Conservation (phyloP, 2,329 filamentous ascomycete species). For the Fusarium falciforme region DNA sequence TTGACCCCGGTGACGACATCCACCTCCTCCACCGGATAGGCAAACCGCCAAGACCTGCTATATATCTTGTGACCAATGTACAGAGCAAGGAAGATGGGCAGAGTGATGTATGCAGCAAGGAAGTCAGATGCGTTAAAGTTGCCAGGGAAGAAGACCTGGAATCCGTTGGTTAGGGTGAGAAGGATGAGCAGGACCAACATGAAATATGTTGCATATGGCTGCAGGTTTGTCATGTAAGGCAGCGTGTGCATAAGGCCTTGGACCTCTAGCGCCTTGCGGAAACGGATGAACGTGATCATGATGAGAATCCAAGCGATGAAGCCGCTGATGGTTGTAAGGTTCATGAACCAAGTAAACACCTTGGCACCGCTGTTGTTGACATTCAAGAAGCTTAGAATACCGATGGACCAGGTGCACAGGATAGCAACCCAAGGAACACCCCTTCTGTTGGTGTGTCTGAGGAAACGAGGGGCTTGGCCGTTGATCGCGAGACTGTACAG, state of each 20-base stretch:
- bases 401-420: constrained; percentile 66
- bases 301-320: constrained; percentile 63
- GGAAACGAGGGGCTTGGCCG: constrained; percentile 72
- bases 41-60: not conserved
- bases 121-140: constrained; percentile 74
- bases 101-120: constrained; percentile 70
- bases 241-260: constrained; percentile 61
- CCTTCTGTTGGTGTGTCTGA: constrained; percentile 67
- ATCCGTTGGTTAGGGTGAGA: constrained; percentile 79
- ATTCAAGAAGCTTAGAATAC: constrained; percentile 69
- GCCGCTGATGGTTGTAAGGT: constrained; percentile 16
- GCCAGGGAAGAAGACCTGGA: constrained; percentile 75
- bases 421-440: constrained; percentile 70
- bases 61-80: constrained; percentile 69
- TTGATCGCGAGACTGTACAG: constrained; percentile 75
- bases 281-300: constrained; percentile 46
- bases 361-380: constrained; percentile 26
- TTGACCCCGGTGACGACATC: not conserved
- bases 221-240: constrained; percentile 63
- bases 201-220: constrained; percentile 74
- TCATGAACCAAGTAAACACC: constrained; percentile 30
- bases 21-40: not conserved
- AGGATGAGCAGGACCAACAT: constrained; percentile 68
- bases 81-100: constrained; percentile 69
- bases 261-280: constrained; percentile 58